Conservation (phyloP, 2,329 filamentous ascomycete species). For the Aureobasidium sp. region DNA sequence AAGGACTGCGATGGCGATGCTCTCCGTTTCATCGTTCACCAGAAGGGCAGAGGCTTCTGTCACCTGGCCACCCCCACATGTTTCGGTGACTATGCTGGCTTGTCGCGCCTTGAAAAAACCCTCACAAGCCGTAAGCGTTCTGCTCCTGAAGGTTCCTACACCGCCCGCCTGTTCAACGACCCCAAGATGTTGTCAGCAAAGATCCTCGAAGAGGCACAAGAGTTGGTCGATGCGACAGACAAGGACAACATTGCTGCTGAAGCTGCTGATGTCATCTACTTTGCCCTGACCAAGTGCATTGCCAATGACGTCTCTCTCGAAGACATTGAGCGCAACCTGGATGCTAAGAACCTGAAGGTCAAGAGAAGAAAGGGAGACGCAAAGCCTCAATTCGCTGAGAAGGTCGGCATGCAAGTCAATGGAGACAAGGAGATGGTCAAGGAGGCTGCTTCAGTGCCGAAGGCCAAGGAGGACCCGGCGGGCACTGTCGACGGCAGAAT, state of each 20-base stretch:
- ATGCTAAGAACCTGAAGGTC: conserved; percentile 91
- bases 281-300: conserved; percentile 84
- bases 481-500: conserved; percentile 55
- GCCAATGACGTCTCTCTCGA: conserved; percentile 76
- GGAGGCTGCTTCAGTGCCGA: conserved; percentile 48
- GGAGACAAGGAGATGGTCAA: conserved; percentile 38
- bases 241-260: conserved; percentile 86
- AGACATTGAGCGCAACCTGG: conserved; percentile 86
- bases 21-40: conserved; percentile 78
- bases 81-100: conserved; percentile 76
- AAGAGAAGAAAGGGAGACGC: conserved; percentile 90
- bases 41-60: conserved; percentile 86
- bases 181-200: conserved; percentile 84
- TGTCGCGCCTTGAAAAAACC: conserved; percentile 81
- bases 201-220: conserved; percentile 97
- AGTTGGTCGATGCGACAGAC: conserved; percentile 78
- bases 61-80: conserved; percentile 88
- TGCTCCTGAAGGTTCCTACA: conserved; percentile 87
- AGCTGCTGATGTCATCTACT: conserved; percentile 92
- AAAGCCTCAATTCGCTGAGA: conserved; percentile 85
- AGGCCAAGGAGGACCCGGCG: conserved; percentile 45
- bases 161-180: conserved; percentile 84
- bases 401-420: conserved; percentile 56
- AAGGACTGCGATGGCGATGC: conserved; percentile 94
- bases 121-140: conserved; percentile 72